Base-by-base conservation (phyloP, 164 flowering plant genomes). In the Stephania japonica region DNA sequence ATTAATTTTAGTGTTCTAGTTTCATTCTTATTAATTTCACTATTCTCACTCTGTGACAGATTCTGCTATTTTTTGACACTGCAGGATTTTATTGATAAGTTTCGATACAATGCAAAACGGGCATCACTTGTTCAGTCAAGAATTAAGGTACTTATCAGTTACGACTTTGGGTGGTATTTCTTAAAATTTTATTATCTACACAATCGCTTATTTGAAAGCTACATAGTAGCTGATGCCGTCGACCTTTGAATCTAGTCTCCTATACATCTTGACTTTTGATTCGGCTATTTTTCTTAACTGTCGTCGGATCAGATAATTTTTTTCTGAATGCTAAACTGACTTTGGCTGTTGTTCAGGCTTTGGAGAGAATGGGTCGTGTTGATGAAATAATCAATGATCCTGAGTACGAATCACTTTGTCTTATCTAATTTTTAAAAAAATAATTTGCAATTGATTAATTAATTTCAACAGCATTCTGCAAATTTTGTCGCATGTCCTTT, bases 121-220 rank as follows among this genome's bases (percentile, higher is more conserved):
- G 98, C 99, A 73, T 86, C 99, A 73, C 98, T 96, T 83, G 99
- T 96, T 73, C 99, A 93, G 81, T 96, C 99, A 53, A 96, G 99
- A 86, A 96, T 96, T 81, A 91, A 93, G 97, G 99, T 95, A 16
- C 53, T 47, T 47, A 47, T 2, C 53, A 11, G 53, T 59, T 5
- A 59, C 7, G 19, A 5, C 64, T 1, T n/a, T 59, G 64, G 9
- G 10, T 16, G 24, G 21, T 59, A 59, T 59, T 19, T 4, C n/a
- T n/a, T n/a, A n/a, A n/a, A n/a, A 19, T 19, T 59, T 47, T 19
- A 59, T 19, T 8, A 59, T 19, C 23, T 19, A 21, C 19, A 24
- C 9, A 19, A 59, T 47, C 53, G 10, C 53, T 44, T 44, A 44
- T 44, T 44, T 7, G 18, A 13, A 47, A 12, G 10, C 14, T 47